A percentile compares a stretch with the other conserved stretches of the same genome.
Conservation (phyloP, 2,329 filamentous ascomycete species). For the Colletotrichum salicis region DNA sequence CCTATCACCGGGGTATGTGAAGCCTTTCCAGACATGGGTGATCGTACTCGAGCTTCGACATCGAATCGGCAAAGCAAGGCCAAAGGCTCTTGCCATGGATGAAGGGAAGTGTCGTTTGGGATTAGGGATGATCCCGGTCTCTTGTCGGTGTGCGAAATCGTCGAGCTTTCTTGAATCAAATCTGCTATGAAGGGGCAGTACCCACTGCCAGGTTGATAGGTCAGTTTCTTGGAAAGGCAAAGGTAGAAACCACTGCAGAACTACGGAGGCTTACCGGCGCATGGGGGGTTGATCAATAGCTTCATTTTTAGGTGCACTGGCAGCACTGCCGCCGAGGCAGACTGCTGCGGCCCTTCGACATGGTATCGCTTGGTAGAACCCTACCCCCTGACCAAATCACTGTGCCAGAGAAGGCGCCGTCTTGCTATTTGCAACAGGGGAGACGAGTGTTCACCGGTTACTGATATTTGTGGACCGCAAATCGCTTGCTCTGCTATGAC, state of each 20-base stretch:
- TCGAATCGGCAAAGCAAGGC: constrained; percentile 2
- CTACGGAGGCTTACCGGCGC: not conserved
- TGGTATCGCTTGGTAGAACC: not conserved
- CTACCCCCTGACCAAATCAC: not conserved
- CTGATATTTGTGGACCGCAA: not conserved
- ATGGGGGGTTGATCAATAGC: not conserved
- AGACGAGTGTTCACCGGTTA: not conserved
- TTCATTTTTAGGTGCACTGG: not conserved
- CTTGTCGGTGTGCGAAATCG: not conserved
- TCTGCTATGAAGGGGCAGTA: not conserved
- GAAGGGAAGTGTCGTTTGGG: not conserved
- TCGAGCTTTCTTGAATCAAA: not conserved
- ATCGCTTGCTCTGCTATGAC: not conserved
- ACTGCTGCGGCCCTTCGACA: not conserved
- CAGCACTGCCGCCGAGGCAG: constrained; percentile 7
- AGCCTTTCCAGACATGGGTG: not conserved
- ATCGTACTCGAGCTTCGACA: not conserved
- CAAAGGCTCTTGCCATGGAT: not conserved
- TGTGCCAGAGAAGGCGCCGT: not conserved
- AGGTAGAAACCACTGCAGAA: no score
- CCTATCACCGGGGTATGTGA: not conserved
- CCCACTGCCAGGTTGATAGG: not conserved
- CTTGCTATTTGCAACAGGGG: no score
- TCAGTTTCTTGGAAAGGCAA: not conserved
- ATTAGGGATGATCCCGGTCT: not conserved